phyloP scores from a whole-genome alignment of 305 asterid species.

The Striga hermonthica region DNA sequence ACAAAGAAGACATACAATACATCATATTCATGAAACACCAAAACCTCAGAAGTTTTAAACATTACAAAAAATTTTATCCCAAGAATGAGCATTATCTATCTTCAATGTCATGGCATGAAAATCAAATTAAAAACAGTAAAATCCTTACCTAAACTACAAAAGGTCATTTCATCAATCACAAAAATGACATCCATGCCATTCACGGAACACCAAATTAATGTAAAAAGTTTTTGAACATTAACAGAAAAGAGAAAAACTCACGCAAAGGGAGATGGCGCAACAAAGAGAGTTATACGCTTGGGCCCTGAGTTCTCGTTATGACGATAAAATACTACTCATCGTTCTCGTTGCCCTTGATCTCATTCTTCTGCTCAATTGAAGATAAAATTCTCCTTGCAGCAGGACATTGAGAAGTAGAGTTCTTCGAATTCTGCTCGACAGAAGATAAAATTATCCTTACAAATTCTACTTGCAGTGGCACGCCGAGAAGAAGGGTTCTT shows the following conservation, averaged over 20 bases:
- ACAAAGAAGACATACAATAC: not conserved
- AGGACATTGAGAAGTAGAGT: no score
- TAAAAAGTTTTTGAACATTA: not conserved
- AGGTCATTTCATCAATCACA: constrained; percentile 30
- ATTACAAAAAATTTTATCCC: constrained; percentile 10
- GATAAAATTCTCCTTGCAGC: no score
- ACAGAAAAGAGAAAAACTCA: constrained; percentile 42
- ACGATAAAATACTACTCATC: no score
- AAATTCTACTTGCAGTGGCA: no score
- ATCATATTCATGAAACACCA: constrained; percentile 4
- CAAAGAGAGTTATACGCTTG: constrained; percentile 90
- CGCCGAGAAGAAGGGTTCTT: no score
- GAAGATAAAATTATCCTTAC: no score
- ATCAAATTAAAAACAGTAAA: no score
- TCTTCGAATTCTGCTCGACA: no score
- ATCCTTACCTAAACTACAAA: no score
- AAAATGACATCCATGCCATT: constrained; percentile 1
- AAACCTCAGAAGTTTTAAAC: not conserved
- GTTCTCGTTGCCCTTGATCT: no score
- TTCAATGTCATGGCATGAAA: no score
- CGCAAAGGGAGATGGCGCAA: constrained; percentile 99
- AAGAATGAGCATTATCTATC: not conserved
- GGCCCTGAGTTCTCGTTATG: constrained; percentile 65
- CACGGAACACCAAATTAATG: not conserved
- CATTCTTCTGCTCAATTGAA: no score